Base-by-base conservation (phyloP, 805 yeast genomes). In the Spathaspora boniae region DNA sequence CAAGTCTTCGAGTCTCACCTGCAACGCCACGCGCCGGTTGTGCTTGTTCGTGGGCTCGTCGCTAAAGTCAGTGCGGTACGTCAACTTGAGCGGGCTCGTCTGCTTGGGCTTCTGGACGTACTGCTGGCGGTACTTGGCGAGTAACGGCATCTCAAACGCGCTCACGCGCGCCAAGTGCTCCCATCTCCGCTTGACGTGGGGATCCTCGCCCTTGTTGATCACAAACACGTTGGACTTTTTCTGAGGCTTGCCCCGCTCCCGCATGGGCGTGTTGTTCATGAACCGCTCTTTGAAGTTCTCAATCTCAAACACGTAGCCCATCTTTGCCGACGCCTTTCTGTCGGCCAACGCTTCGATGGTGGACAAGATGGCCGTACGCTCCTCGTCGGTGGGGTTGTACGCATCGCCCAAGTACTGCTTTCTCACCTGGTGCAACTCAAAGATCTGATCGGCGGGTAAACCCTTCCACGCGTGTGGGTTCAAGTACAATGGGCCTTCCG, bases 101-200 rank as follows among this genome's bases (percentile, higher is more conserved):
- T 50, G 53, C 8, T 47, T 46, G 5, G 68, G 46, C 9, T 68
- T 67, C 15, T 81, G 81, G 22, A 51, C 56, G 64, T 85, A 89
- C 41, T 70, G 72, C 58, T 82, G 78, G 47, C 91, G 81, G 55
- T 72, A 84, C 57, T 86, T 79, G 27, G 81, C 79, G 44, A 93
- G 70, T 37, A 78, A 73, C 5, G 98, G 98, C 70, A 91, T 73
- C 56, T 91, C 98, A 62, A 82, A 91, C 0, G 97, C 96, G 8
- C 94, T 86, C 29, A 86, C 70, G 49, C 97, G 74, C 52, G 81
- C 81, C 50, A 81, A 78, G 44, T 83, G 77, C 47, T 95, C 79
- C 47, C 76, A 79, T 45, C 77, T 82, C 53, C 97, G 75, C 50
- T 79, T 85, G 33, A 63, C 55, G 41, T 64, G 68, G 2, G 66